Base-by-base conservation (phyloP, 1,284 basidiomycete species). In the Ceratobasidium sp. region DNA sequence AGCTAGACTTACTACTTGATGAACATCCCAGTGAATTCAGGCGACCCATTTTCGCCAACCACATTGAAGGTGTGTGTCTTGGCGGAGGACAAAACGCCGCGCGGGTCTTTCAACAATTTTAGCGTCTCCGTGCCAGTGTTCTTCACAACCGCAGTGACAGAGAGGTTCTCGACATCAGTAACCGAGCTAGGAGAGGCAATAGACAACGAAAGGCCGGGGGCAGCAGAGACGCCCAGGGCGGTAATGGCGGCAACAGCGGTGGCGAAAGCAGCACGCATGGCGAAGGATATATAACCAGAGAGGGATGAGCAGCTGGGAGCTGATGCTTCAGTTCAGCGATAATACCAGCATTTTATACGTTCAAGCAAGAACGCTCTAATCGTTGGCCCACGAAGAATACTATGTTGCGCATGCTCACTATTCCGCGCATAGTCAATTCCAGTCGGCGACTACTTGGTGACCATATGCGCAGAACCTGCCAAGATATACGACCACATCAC, bases 61-160 rank as follows among this genome's bases (percentile, higher is more conserved):
- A 87, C 84, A 74, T 74, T 64, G 80, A 86, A 87, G 58, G 84
- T 83, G 75, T 87, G 77, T 27, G 85, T 82, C 53, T 84, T 83
- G 66, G 85, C 75, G 54, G 81, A 81, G 66, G 82, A 81, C 41
- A 87, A 80, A 22, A 83, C 78, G 22, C 83, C 79, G 46, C 80
- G 79, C 24, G 86, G 85, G 79, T 86, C 83, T 76, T 86, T 86
- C 74, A 86, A 80, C 63, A 86, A 78, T 78, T 84, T 85, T 71
- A 86, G 75, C 69, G 83, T 83, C 79, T 86, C 84, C 59, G 83
- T 81, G 69, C 85, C 85, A 73, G 83, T 85, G 82, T 87, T 86
- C 76, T 81, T 83, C 76, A 86, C 71, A 49, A 83, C 84, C 14
- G 84, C 79, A 31, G 78, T 78, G 63, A 86, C 80, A 78, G 84